Base-by-base conservation (phyloP, 2,329 filamentous ascomycete genomes). In the Fusarium zealandicum region DNA sequence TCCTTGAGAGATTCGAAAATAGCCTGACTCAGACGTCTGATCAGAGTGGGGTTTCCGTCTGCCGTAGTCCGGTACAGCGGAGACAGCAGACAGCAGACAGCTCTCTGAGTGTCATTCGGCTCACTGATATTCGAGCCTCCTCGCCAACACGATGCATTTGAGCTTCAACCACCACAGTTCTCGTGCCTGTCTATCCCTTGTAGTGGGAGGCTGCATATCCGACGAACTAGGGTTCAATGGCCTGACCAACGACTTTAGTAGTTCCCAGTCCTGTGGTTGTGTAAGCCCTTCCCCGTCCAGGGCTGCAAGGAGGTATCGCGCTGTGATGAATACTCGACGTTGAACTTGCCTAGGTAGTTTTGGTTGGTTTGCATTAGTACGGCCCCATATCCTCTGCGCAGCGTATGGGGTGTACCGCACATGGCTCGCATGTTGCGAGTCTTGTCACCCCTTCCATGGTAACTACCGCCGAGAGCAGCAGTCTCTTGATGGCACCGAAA, bases 171-270 rank as follows among this genome's bases (percentile, higher is more conserved):
- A 50, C 37, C 35, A 38, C 33, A 25, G 49, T 37, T 39, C 35
- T 35, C 36, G 36, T 51, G 38, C 31, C 30, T 20, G 18, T 52
- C 49, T 33, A 22, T 31, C 35, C 48, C 51, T 53, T 41, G 47
- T 39, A 41, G 42, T 56, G 65, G 65, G 49, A 64, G 47, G 51
- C 50, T 66, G 58, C 65, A 67, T 63, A 61, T 57, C 62, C 51
- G 51, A 40, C 52, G 40, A 61, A 56, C 54, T 51, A 54, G 58
- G 63, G 43, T 41, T 42, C 27, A 22, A 41, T 50, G 51, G 37
- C 43, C 39, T 41, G 28, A 25, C 39, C 41, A 32, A 31, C 18
- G 14, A 42, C 46, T 47, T 39, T 57, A 54, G 36, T 28, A 41
- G 42, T 43, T 55, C 50, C 62, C 54, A 57, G 51, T 50, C 54